Percentiles rank a stretch among this genome's conserved stretches.
These are phyloP conservation scores for Eragrostis nindensis DNA, from an alignment of 176 grass and related monocot genomes.

Conservation along the genomic window DNA sequence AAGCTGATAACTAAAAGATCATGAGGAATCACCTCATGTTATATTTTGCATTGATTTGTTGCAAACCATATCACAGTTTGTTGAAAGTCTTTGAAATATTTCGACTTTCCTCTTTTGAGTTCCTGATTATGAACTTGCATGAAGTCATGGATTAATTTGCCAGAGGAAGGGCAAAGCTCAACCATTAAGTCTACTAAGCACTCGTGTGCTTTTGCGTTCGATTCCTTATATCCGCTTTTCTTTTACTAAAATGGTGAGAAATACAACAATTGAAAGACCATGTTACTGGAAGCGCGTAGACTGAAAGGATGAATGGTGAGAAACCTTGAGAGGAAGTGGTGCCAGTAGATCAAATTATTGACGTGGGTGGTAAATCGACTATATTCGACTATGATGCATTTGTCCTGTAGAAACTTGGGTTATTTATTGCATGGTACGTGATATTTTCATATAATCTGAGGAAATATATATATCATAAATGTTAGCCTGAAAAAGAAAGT, in stretches of 20 bases:
- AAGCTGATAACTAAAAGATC: not conserved
- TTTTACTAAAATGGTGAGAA: too few species aligned
- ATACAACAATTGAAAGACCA: too few species aligned
- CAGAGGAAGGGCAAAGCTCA: too few species aligned
- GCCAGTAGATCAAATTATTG: too few species aligned
- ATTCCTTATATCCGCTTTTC: too few species aligned
- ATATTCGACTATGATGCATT: not conserved
- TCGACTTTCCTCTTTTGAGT: constrained; percentile 1
- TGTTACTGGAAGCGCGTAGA: too few species aligned
- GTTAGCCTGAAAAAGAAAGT: not conserved
- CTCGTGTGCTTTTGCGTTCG: too few species aligned
- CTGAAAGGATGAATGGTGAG: too few species aligned
- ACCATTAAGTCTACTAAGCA: too few species aligned
- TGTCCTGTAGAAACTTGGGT: constrained; percentile 4
- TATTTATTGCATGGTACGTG: not conserved
- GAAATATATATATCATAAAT: not conserved
- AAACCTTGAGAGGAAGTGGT: too few species aligned
- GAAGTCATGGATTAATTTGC: too few species aligned
- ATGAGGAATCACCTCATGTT: constrained; percentile 17
- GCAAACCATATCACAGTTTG: not conserved
- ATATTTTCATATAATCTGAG: not conserved
- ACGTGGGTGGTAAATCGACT: not conserved
- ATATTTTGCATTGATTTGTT: constrained; percentile 1
- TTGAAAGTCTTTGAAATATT: not conserved
- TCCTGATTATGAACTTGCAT: constrained; percentile 19